These are phyloP conservation scores for Sclerotinia minor DNA, from an alignment of 2,329 filamentous ascomycete genomes.

Conservation along the genomic window DNA sequence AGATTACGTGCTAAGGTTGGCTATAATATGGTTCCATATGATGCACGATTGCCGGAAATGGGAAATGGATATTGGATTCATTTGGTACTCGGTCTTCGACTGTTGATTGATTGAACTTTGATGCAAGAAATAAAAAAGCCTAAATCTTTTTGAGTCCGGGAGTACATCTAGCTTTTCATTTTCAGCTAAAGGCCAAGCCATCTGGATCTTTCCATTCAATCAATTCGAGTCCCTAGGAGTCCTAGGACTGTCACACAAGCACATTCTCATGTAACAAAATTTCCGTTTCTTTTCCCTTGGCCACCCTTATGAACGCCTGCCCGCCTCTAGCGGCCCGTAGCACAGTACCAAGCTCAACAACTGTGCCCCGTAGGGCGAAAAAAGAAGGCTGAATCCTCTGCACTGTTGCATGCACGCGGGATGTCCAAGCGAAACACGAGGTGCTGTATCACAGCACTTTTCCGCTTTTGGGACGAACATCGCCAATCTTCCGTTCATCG, in stretches of 20 bases:
- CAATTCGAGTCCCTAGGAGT: not conserved
- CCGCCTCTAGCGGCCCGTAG: conserved; percentile 6
- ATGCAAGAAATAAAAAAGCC: conserved; percentile 10
- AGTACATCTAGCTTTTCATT: not conserved
- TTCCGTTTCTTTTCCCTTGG: conserved; percentile 14
- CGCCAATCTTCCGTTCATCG: conserved; percentile 16
- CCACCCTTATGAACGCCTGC: conserved; percentile 12
- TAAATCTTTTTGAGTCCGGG: not conserved
- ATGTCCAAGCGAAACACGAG: conserved; percentile 23
- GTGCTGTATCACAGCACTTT: conserved; percentile 15
- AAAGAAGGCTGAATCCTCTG: conserved; percentile 25
- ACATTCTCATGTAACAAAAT: conserved; percentile 6
- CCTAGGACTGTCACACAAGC: conserved; percentile 12
- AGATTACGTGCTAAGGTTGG: conserved; percentile 13
- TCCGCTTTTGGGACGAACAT: conserved; percentile 12
- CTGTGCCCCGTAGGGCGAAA: conserved; percentile 21
- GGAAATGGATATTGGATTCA: not conserved
- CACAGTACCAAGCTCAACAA: not conserved
- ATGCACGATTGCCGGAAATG: conserved; percentile 12
- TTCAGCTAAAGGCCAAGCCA: conserved; percentile 24
- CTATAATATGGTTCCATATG: conserved; percentile 7
- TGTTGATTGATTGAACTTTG: not conserved
- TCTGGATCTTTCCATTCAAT: conserved; percentile 12
- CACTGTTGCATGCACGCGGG: conserved; percentile 2
- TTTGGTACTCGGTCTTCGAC: no score